A percentile compares a stretch with the other conserved stretches of the same genome.
These are phyloP conservation scores for Colletotrichum agaves DNA, from an alignment of 2,329 filamentous ascomycete genomes.

Conservation along the genomic window DNA sequence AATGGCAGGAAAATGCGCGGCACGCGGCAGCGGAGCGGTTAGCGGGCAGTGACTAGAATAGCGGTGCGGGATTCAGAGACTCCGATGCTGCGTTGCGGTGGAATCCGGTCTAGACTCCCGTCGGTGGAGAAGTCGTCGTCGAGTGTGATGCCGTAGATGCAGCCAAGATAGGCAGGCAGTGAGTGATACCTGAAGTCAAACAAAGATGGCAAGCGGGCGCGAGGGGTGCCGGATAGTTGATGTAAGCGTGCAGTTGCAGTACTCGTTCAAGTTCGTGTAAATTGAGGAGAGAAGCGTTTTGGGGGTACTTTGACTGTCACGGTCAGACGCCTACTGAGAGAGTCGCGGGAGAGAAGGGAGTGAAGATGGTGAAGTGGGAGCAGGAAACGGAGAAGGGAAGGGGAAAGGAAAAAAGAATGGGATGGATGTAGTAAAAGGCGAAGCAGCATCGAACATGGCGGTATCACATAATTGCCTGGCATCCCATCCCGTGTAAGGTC, in stretches of 20 bases:
- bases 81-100: constrained; percentile 18
- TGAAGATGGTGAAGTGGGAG: not conserved
- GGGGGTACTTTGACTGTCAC: constrained; percentile 8
- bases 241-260: not conserved
- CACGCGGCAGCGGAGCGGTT: not conserved
- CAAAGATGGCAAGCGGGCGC: not conserved
- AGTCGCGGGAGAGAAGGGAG: not conserved
- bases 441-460: constrained; percentile 22
- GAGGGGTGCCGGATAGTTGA: not conserved
- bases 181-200: constrained; percentile 7
- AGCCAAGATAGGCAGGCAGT: not conserved
- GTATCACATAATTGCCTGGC: constrained; percentile 30
- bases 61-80: constrained; percentile 13
- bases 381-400: constrained; percentile 14
- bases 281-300: not conserved
- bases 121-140: constrained; percentile 24
- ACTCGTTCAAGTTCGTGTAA: not conserved
- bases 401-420: constrained; percentile 28
- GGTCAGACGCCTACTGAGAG: constrained; percentile 14
- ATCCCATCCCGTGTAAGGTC: not conserved
- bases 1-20: not conserved
- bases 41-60: not conserved
- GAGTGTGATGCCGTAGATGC: not conserved
- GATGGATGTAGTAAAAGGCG: constrained; percentile 32
- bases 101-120: constrained; percentile 13